Conservation (phyloP, 1,139 yeast genomes). For the Hyphopichia fennica region DNA sequence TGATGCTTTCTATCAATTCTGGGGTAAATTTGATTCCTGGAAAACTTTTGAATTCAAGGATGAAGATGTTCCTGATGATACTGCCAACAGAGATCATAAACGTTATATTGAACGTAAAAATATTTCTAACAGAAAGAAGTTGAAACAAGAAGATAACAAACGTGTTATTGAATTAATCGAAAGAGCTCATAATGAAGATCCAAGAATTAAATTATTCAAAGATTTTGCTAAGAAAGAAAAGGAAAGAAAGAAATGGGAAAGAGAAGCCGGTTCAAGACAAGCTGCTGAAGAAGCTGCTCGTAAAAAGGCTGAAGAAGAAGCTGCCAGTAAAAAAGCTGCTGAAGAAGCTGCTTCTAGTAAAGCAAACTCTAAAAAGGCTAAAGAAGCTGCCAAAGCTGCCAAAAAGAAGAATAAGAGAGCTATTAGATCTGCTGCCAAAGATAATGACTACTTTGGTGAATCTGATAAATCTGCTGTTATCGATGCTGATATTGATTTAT, state of each 20-base stretch:
- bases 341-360: conserved; percentile 73
- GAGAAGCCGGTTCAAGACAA: conserved; percentile 95
- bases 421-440: conserved; percentile 81
- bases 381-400: conserved; percentile 96
- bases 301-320: conserved; percentile 84
- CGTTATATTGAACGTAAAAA: conserved; percentile 98
- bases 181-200: conserved; percentile 86
- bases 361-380: conserved; percentile 79
- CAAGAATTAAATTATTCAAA: conserved; percentile 91
- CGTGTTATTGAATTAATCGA: conserved; percentile 85
- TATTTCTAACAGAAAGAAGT: conserved; percentile 94
- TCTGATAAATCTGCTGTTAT: conserved; percentile 63
- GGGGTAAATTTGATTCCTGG: conserved; percentile 98
- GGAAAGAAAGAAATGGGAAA: conserved; percentile 95
- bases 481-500: conserved; percentile 76
- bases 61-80: conserved; percentile 99
- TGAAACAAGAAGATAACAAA: conserved; percentile 96
- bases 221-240: conserved; percentile 94
- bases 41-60: conserved; percentile 96
- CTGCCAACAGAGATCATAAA: conserved; percentile 98
- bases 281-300: conserved; percentile 87
- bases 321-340: conserved; percentile 68
- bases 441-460: conserved; percentile 80
- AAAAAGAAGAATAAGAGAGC: conserved; percentile 98
- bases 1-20: conserved; percentile 84